Evolutionary conservation across 129 eudicot genomes (phyloP).

Genomic region (Sambucus nigra): DNA sequence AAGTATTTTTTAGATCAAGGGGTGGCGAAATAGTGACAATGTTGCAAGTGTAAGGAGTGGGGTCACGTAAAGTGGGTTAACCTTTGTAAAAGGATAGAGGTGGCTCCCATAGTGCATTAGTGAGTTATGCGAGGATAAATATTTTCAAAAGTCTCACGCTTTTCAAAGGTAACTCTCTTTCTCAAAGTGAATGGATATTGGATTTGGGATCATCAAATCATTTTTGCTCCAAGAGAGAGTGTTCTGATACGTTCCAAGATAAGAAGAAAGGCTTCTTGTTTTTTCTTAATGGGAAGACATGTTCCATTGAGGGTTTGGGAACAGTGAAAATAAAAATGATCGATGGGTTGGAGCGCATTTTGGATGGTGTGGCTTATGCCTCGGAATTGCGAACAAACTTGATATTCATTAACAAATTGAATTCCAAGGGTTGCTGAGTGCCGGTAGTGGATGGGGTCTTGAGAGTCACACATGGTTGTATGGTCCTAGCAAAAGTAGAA

Average conservation of each 20-base stretch:
- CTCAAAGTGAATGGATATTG: background rate
- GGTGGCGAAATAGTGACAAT: too few relatives aligned
- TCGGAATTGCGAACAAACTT: background rate
- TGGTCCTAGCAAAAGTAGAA: slow-evolving; percentile 2
- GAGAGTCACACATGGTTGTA: background rate
- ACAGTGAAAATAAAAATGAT: background rate
- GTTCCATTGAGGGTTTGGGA: background rate
- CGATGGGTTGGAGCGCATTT: background rate
- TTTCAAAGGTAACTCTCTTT: background rate
- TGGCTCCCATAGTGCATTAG: background rate
- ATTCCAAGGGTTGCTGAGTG: background rate
- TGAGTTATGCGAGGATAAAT: too few relatives aligned
- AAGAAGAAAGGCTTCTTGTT: background rate
- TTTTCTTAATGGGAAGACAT: background rate
- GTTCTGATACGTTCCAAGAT: background rate
- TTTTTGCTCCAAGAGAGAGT: background rate
- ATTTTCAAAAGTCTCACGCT: background rate
- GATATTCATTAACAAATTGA: background rate
- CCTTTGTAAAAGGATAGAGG: background rate
- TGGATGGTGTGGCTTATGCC: background rate
- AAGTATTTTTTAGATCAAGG: too few relatives aligned
- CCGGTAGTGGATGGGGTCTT: background rate
- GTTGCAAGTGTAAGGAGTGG: too few relatives aligned
- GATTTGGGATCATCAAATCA: background rate
- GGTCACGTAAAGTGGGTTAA: background rate